Evolutionary conservation across 2,329 filamentous ascomycete genomes (phyloP).

Genomic region (Calonectria henricotiae): DNA sequence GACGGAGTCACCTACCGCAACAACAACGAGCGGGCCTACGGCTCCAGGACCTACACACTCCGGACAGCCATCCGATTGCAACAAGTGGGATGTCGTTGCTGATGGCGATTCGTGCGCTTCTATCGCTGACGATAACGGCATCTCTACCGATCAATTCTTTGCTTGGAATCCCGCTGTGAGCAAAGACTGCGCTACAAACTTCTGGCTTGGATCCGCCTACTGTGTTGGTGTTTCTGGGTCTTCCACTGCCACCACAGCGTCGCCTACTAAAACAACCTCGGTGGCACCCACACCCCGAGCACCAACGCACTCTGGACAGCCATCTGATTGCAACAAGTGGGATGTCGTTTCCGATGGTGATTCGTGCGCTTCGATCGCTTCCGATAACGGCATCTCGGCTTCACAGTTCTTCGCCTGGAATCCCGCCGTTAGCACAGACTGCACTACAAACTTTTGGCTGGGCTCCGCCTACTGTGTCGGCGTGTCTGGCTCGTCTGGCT

Average conservation of each 20-base stretch:
- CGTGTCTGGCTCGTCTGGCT: too few relatives aligned
- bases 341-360: not conserved
- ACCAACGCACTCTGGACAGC: not conserved
- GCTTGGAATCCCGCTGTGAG: slow-evolving; percentile 6
- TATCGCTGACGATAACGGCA: not conserved
- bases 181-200: slow-evolving; percentile 1
- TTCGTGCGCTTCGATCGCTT: not conserved
- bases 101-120: not conserved
- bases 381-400: not conserved
- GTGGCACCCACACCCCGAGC: not conserved
- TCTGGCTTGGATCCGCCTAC: slow-evolving; percentile 2
- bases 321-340: not conserved
- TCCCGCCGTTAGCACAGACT: not conserved
- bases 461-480: slow-evolving; percentile 13
- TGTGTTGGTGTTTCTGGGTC: not conserved
- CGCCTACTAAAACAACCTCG: not conserved
- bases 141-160: not conserved
- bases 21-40: not conserved
- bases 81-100: not conserved
- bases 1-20: not conserved
- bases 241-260: not conserved
- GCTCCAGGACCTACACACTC: not conserved
- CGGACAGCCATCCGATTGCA: not conserved
- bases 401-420: slow-evolving; percentile 1
- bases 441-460: slow-evolving; percentile 1